phyloP scores from a whole-genome alignment of 441 rosid species.

The Pelargonium cotyledonis region DNA sequence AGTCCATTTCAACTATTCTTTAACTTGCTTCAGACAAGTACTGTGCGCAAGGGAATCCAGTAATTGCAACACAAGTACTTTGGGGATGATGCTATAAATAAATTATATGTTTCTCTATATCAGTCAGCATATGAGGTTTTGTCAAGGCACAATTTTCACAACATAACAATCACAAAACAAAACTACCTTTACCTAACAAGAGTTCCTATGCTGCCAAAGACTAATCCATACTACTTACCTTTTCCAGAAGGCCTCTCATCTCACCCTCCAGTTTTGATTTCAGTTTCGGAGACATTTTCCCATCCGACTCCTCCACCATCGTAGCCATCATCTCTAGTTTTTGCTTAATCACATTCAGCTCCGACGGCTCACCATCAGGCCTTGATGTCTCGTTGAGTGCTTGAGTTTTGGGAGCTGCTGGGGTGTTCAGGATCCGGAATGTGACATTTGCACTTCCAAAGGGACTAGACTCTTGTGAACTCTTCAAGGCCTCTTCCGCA shows the following conservation, averaged over 20 bases:
- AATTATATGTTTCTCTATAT: too few species aligned
- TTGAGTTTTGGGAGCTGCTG: slow-evolving; percentile 8
- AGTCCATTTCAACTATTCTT: too few species aligned
- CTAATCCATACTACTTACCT: slow-evolving; percentile 30
- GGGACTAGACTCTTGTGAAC: slow-evolving; percentile 15
- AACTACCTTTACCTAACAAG: too few species aligned
- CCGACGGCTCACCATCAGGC: slow-evolving; percentile 16
- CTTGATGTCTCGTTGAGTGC: slow-evolving; percentile 16
- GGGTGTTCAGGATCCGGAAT: slow-evolving; percentile 8
- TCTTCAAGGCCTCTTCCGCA: slow-evolving; percentile 17
- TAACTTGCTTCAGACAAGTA: too few species aligned
- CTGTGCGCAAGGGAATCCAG: too few species aligned
- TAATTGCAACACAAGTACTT: too few species aligned
- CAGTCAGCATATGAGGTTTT: too few species aligned
- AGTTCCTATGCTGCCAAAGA: slow-evolving; percentile 17
- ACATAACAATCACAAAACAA: too few species aligned
- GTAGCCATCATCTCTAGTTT: slow-evolving; percentile 41
- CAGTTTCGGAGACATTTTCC: slow-evolving; percentile 31
- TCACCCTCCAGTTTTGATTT: slow-evolving; percentile 40
- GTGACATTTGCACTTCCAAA: slow-evolving; percentile 15
- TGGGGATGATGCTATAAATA: too few species aligned
- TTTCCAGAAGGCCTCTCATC: slow-evolving; percentile 38
- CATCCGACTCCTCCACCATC: slow-evolving; percentile 38
- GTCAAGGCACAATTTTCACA: too few species aligned
- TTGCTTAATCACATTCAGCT: slow-evolving; percentile 32